These are phyloP conservation scores for Phycomyces blakesleeanus DNA, from an alignment of 192 early-diverging fungal genomes.

Conservation along the genomic window DNA sequence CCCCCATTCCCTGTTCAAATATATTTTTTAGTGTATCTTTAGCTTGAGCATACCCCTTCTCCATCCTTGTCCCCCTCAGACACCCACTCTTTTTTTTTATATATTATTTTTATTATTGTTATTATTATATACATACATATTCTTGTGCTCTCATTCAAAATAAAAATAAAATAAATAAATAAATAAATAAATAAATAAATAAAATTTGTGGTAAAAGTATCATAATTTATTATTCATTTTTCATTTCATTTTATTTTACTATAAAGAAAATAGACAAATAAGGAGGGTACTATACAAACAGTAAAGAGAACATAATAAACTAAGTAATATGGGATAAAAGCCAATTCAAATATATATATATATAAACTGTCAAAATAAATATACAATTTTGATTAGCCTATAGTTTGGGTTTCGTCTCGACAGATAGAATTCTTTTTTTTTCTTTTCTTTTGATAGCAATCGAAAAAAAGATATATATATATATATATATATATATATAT, in stretches of 20 bases:
- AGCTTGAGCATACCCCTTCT: conserved; percentile 13
- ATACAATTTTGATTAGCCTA: too few relatives aligned
- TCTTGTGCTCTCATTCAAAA: background rate
- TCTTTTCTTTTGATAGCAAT: too few relatives aligned
- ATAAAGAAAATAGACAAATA: too few relatives aligned
- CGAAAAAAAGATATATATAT: too few relatives aligned
- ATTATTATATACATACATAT: background rate
- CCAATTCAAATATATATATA: background rate
- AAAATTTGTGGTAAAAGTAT: too few relatives aligned
- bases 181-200: background rate
- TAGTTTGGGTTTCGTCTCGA: too few relatives aligned
- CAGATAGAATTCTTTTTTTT: too few relatives aligned
- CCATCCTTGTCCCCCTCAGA: conserved; percentile 8
- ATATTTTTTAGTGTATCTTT: conserved; percentile 13
- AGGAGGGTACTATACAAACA: too few relatives aligned
- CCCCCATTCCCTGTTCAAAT: background rate
- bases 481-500: too few relatives aligned
- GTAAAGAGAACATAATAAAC: background rate
- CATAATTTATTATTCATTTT: too few relatives aligned
- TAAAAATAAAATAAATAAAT: background rate
- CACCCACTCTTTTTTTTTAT: conserved; percentile 26
- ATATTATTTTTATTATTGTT: background rate
- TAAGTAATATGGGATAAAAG: background rate
- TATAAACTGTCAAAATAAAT: background rate
- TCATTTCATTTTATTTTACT: too few relatives aligned